Base-by-base conservation (phyloP, 176 grass and related monocot genomes). In the Ensete glaucum region DNA sequence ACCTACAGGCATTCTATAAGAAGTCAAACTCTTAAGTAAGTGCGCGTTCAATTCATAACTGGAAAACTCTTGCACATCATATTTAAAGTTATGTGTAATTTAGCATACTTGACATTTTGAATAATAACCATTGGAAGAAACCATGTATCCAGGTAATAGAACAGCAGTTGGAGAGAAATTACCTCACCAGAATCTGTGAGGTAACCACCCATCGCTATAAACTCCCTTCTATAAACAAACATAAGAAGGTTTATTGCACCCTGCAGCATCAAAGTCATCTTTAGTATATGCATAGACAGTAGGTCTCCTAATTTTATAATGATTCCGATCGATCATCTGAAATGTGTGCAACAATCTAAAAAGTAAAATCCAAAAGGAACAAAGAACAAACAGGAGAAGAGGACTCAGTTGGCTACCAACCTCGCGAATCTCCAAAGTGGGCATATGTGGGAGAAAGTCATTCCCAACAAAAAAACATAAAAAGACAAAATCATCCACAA, bases 391-490 rank as follows among this genome's bases (percentile, higher is more conserved):
- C 43, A 34, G 75, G 67, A 63, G 60, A 78, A 77, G 69, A 54
- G 9, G 1, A 67, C 48, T 12, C 23, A 53, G 53, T 64, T 49
- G 81, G 71, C n/a, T 76, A 87, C 78, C 80, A 83, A 99, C 95
- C 95, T 99, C 95, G 0, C 95, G 95, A 85, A 98, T 98, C 69
- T 98, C 95, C 79, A 98, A 85, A 71, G 88, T 99, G 0, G 95
- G 90, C 90, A 99, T 99, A 83, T 99, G 95, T 65, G 95, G 95
- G 8, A 91, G 86, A 74, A 99, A 99, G 76, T 99, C 95, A 81
- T 99, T 99, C 27, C 90, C 95, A 87, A 99, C 95, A 87, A 99
- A 98, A 80, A 98, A 98, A 69, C 95, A 98, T 56, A 99, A 75
- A 81, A 99, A 99, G 21, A 99, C 90, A 84, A 98, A 99, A 94